phyloP scores from a whole-genome alignment of 2,329 filamentous ascomycete species.

The Colletotrichum incanum region DNA sequence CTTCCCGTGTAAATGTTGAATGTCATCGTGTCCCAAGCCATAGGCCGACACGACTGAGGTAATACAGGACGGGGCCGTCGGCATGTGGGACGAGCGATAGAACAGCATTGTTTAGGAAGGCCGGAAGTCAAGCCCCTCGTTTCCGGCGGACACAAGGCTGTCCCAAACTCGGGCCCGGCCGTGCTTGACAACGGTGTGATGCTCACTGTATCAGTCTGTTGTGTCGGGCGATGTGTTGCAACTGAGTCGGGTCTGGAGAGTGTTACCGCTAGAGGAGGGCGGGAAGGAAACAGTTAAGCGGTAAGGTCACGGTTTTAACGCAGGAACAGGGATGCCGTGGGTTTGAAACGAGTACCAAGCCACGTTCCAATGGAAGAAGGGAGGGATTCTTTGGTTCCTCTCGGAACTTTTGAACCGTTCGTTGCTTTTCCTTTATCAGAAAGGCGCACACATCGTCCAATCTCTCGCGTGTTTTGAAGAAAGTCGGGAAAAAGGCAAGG shows the following conservation, averaged over 20 bases:
- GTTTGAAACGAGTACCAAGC: conserved; percentile 30
- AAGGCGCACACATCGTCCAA: background rate
- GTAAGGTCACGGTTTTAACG: conserved; percentile 17
- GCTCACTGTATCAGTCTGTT: conserved; percentile 1
- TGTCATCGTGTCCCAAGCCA: background rate
- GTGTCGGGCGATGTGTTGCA: background rate
- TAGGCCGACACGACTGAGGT: background rate
- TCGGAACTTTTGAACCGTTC: conserved; percentile 6
- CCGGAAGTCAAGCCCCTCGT: background rate
- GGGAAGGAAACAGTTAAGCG: background rate
- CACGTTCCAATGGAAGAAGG: background rate
- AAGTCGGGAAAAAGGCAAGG: background rate
- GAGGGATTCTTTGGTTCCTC: background rate
- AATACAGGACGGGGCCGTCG: background rate
- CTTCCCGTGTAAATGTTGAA: background rate
- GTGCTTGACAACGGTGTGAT: conserved; percentile 20
- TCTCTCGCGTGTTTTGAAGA: conserved; percentile 10
- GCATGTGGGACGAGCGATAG: background rate
- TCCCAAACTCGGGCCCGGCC: background rate
- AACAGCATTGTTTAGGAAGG: background rate
- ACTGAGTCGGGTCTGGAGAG: conserved; percentile 10
- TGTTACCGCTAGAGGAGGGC: background rate
- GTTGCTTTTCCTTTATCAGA: background rate
- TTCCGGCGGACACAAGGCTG: background rate
- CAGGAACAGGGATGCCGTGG: conserved; percentile 15